Base-by-base conservation (phyloP, 495 filamentous ascomycete species). In the Penicillium turbatum region DNA sequence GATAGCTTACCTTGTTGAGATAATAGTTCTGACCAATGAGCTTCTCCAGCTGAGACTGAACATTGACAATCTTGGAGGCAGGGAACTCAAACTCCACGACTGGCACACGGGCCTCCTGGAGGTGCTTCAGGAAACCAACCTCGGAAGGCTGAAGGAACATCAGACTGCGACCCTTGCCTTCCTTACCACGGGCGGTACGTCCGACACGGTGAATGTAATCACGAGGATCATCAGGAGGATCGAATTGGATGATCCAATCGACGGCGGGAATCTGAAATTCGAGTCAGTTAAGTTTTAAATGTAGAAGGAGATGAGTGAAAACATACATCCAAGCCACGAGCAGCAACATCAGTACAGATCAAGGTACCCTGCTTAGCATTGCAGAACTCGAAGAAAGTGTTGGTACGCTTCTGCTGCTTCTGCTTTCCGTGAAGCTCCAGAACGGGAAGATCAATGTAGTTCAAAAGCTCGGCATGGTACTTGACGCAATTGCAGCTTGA, bases 181-280 rank as follows among this genome's bases (percentile, higher is more conserved):
- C 86, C 43, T 85, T 78, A 50, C 92, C 92, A 69, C 93, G 82
- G 1, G 95, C 93, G 9, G 93, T 98, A 55, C 93, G 89, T 54
- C 93, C 93, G 34, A 97, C 93, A 34, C 93, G 89, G 73, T 98
- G 93, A 62, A 98, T 96, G 70, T 98, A 97, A 69, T 95, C 89
- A 40, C 86, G 75, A 1, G 91, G 87, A 63, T 95, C 89, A 78
- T 96, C 89, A 0, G 91, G 91, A 3, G 92, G 92, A 57, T 97
- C 93, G 62, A 92, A 95, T 72, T 96, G 92, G 52, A 96, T 83
- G 53, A 97, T 96, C 85, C 88, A 97, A 74, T 96, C 91, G 13
- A 97, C 91, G 12, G 84, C 83, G 0, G 90, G 92, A 55, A 97
- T 96, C 82, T 86, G 43, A 46, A 21, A 47, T 57, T 54, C 35